Evolutionary conservation across 179 eudicot species (phyloP), one percentile per base, ranked within the genome.

Genomic region (Amaranthus tricolor): DNA sequence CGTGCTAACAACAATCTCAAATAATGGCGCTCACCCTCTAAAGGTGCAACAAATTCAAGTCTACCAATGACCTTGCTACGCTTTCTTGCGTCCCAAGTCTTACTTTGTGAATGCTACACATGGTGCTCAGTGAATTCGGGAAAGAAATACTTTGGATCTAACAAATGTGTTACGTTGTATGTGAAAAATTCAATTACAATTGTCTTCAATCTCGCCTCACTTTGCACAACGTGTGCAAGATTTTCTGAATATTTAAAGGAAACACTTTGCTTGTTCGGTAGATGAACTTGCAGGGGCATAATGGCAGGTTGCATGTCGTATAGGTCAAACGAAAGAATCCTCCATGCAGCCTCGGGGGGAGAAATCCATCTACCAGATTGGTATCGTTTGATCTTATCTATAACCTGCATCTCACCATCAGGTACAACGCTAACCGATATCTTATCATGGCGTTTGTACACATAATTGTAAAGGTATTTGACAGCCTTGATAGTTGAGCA

Each of bases 71-170:
- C 54, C 0, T 0, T 4, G 0, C 55, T 49, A 0, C 9, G 7
- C 14, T 61, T 43, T 12, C 80, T 3, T 9, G 61, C 24, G 14
- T 10, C 11, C 71, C 74, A 64, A 4, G 16, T 2, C 59, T 54
- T 74, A 2, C 2, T 9, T 6, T 57, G 10, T 0, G 7, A 14
- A 13, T 73, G 13, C 82, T 76, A 82, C 12, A 66, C 74, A 66
- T 53, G 74, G 57, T 65, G 50, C 19, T 83, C 54, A 0, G 74
- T 73, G 40, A 82, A 82, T 40, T 82, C 85, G 12, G 20, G 10
- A 47, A 72, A 79, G 0, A 76, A 13, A 7, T 61, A 50, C 16
- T 48, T 55, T 2, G 6, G 16, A 0, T 24, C 31, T 24, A 1
- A 24, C 31, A 1, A 24, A 24, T 24, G 0, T 31, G 48, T 14